These are phyloP conservation scores for Ganoderma sp. DNA, from an alignment of 1,284 basidiomycete species.

Conservation along the genomic window DNA sequence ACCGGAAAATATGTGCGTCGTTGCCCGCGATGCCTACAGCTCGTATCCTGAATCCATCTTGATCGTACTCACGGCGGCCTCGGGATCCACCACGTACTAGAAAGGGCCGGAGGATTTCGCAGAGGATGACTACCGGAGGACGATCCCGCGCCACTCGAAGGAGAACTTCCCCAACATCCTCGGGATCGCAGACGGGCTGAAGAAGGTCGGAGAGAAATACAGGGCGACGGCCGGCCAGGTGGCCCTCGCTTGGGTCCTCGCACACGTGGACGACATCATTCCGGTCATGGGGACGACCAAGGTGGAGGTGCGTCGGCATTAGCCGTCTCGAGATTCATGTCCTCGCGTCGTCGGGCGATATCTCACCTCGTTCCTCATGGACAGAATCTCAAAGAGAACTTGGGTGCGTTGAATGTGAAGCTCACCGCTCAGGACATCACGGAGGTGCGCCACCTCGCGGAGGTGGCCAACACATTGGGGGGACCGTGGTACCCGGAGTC, in stretches of 20 bases:
- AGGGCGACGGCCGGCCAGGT: slow-evolving; percentile 48
- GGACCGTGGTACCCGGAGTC: slow-evolving; percentile 25
- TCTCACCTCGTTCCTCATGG: background rate
- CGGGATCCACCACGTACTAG: background rate
- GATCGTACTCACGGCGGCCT: background rate
- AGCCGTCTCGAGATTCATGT: too few relatives aligned
- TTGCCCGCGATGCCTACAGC: too few relatives aligned
- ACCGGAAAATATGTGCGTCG: slow-evolving; percentile 1
- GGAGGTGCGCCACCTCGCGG: slow-evolving; percentile 38
- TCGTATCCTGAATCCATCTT: background rate
- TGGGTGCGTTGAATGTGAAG: slow-evolving; percentile 37
- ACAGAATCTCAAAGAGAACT: slow-evolving; percentile 45
- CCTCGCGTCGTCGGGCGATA: background rate
- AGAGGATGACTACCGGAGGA: slow-evolving; percentile 51
- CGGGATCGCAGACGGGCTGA: slow-evolving; percentile 47
- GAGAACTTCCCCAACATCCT: slow-evolving; percentile 55
- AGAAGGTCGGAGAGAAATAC: slow-evolving; percentile 42
- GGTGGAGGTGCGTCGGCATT: slow-evolving; percentile 25
- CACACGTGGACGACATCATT: slow-evolving; percentile 44
- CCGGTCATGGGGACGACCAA: slow-evolving; percentile 46
- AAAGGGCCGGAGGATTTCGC: slow-evolving; percentile 53
- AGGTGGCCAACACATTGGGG: slow-evolving; percentile 29
- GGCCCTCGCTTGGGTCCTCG: slow-evolving; percentile 50
- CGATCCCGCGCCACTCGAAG: slow-evolving; percentile 44
- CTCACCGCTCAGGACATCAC: slow-evolving; percentile 39